phyloP scores from a whole-genome alignment of 495 filamentous ascomycete species.

The Thozetella sp. region DNA sequence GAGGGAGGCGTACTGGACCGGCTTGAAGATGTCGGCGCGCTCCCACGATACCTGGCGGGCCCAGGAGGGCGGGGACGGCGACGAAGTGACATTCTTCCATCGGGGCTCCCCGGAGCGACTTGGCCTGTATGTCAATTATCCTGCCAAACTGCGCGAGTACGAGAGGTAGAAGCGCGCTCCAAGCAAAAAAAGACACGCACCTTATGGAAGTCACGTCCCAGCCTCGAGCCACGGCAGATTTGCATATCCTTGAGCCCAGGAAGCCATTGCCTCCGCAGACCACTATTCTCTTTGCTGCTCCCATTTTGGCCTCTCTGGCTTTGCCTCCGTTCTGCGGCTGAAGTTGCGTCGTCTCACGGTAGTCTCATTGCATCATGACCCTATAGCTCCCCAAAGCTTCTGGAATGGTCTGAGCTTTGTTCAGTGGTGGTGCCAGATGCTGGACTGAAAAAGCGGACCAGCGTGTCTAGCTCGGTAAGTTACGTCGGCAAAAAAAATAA shows the following conservation, averaged over 20 bases:
- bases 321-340: neutral
- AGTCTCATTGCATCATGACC: neutral
- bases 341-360: neutral
- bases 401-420: too few relatives aligned
- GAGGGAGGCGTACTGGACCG: constrained; percentile 71
- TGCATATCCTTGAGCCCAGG: constrained; percentile 90
- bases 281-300: constrained; percentile 66
- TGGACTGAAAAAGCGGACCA: too few relatives aligned
- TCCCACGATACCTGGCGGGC: constrained; percentile 82
- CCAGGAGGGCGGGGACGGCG: constrained; percentile 75
- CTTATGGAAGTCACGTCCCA: constrained; percentile 92
- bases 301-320: constrained; percentile 20
- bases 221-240: constrained; percentile 75
- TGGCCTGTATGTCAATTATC: neutral
- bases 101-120: constrained; percentile 88
- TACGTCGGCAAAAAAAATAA: too few relatives aligned
- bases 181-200: constrained; percentile 44
- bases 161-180: neutral
- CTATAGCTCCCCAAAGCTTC: too few relatives aligned
- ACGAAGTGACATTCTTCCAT: constrained; percentile 80
- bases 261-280: constrained; percentile 97
- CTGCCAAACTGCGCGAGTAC: neutral
- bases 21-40: constrained; percentile 82
- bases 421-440: too few relatives aligned
- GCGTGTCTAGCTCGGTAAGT: too few relatives aligned